phyloP scores from a whole-genome alignment of 1,284 basidiomycete genomes.

The Erythrobasidium hasegawianum region DNA sequence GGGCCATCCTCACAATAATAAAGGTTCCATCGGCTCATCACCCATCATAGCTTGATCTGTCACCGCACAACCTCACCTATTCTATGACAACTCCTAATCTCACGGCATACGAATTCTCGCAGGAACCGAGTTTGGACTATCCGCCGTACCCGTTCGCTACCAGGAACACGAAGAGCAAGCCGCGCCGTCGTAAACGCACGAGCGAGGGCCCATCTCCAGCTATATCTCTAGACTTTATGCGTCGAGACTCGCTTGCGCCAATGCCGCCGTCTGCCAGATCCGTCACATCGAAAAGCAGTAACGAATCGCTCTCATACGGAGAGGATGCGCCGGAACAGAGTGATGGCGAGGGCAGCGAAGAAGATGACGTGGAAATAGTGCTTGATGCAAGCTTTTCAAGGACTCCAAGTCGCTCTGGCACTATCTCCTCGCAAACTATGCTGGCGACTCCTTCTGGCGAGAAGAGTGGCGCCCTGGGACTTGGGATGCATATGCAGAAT shows the following conservation, averaged over 20 bases:
- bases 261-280: neutral
- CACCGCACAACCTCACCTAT: neutral
- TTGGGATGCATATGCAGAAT: neutral
- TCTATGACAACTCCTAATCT: neutral
- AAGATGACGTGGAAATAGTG: slow-evolving; percentile 26
- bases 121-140: neutral
- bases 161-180: neutral
- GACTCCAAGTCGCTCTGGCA: neutral
- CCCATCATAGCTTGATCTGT: too few species aligned
- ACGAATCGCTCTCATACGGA: neutral
- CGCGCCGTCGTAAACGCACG: neutral
- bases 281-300: neutral
- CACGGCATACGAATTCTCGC: neutral
- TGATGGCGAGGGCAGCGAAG: slow-evolving; percentile 2
- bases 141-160: neutral
- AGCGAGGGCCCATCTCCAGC: neutral
- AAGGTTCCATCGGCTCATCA: too few species aligned
- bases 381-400: slow-evolving; percentile 8
- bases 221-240: neutral
- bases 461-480: neutral
- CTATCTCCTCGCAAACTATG: too few species aligned
- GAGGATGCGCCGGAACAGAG: slow-evolving; percentile 1
- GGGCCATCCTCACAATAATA: too few species aligned
- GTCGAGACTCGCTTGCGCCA: neutral
- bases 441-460: too few species aligned